phyloP scores from a whole-genome alignment of 2,329 filamentous ascomycete genomes.

The Aspergillus texensis region DNA sequence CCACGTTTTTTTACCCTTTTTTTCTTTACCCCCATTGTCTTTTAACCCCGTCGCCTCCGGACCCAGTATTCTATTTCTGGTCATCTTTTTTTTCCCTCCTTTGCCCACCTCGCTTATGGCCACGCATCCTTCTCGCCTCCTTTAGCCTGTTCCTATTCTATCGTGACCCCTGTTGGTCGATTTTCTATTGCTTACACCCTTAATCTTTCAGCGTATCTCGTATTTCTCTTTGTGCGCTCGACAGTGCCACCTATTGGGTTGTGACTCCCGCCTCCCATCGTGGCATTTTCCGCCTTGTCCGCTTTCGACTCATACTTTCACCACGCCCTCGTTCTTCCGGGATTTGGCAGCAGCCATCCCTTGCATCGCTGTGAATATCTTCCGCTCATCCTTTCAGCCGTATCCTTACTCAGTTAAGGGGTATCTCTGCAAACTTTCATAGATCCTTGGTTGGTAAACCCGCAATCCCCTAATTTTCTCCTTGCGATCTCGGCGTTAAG shows the following conservation, averaged over 20 bases:
- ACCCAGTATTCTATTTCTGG: conserved; percentile 11
- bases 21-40: conserved; percentile 7
- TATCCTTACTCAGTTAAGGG: conserved; percentile 5
- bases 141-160: conserved; percentile 6
- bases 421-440: not conserved
- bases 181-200: conserved; percentile 17
- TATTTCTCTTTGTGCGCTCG: conserved; percentile 19
- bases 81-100: conserved; percentile 11
- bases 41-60: conserved; percentile 21
- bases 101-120: conserved; percentile 24
- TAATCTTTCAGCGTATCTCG: conserved; percentile 18
- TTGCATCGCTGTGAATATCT: conserved; percentile 11
- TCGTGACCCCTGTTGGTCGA: conserved; percentile 5
- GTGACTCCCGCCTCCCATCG: conserved; percentile 24
- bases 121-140: conserved; percentile 18
- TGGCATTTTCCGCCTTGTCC: conserved; percentile 23
- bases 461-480: not conserved
- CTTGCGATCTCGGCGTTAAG: not conserved
- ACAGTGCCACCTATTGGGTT: conserved; percentile 20
- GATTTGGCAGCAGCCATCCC: conserved; percentile 13
- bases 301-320: conserved; percentile 22
- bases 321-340: conserved; percentile 3
- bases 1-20: not conserved
- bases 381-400: conserved; percentile 1
- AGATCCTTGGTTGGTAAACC: not conserved